These are phyloP conservation scores for Murraya paniculata DNA, from an alignment of 345 rosid genomes.

Conservation along the genomic window DNA sequence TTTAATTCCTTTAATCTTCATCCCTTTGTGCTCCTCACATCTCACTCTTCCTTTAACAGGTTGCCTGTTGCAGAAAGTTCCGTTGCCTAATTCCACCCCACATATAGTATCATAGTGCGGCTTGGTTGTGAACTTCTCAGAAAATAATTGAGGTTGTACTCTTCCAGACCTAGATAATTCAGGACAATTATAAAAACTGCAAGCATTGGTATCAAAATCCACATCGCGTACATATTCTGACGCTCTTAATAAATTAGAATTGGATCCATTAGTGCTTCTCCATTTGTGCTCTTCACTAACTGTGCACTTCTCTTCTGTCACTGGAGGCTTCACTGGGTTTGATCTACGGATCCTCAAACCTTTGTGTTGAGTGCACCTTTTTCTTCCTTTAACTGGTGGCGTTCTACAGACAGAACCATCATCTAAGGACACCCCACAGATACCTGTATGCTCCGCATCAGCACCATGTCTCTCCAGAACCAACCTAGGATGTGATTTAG, in stretches of 20 bases:
- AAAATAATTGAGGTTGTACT: not conserved
- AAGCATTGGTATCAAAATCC: not conserved
- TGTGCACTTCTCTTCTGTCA: conserved; percentile 1
- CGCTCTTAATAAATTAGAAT: not conserved
- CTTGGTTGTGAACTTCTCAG: not conserved
- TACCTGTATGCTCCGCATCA: conserved; percentile 5
- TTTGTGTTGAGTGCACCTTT: conserved; percentile 44
- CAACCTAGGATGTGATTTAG: conserved; percentile 50
- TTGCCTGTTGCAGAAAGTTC: conserved; percentile 40
- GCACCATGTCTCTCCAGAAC: conserved; percentile 28
- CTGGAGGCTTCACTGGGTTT: not conserved
- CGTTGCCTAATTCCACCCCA: conserved; percentile 51
- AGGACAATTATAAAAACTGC: conserved; percentile 3
- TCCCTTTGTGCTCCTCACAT: conserved; percentile 66
- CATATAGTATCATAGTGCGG: conserved; percentile 25
- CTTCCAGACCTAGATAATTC: not conserved
- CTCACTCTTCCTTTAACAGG: conserved; percentile 55
- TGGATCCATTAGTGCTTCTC: conserved; percentile 35
- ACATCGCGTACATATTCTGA: conserved; percentile 3
- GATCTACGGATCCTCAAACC: not conserved
- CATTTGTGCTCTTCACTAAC: conserved; percentile 50
- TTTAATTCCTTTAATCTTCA: conserved; percentile 40
- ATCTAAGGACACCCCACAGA: conserved; percentile 30
- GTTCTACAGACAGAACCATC: conserved; percentile 47
- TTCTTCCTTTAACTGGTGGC: conserved; percentile 54